Evolutionary conservation across 768 basidiomycete species (phyloP).

Genomic region (Auricularia sp.): DNA sequence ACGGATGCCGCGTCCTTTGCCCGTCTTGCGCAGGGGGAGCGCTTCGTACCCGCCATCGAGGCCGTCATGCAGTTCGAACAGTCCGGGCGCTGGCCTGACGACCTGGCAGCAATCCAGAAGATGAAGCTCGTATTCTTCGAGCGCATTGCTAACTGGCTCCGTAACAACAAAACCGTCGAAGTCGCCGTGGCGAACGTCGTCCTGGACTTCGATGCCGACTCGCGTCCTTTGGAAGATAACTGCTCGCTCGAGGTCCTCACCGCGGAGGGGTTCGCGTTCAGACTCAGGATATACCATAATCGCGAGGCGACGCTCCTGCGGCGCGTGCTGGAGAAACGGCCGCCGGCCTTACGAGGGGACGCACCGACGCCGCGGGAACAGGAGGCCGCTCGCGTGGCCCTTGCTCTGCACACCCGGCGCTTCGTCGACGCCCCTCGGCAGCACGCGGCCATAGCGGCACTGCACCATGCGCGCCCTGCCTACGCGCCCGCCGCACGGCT

Average conservation of each 20-base stretch:
- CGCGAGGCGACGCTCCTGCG: constrained; percentile 74
- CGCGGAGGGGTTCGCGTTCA: constrained; percentile 79
- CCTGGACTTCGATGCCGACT: constrained; percentile 36
- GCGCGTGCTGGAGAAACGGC: constrained; percentile 39
- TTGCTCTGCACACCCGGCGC: constrained; percentile 49
- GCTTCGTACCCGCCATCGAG: constrained; percentile 59
- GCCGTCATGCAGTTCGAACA: constrained; percentile 84
- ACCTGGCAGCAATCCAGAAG: constrained; percentile 83
- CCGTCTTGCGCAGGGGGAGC: constrained; percentile 44
- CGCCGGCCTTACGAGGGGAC: constrained; percentile 9
- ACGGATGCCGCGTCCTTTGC: constrained; percentile 14
- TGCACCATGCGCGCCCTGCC: constrained; percentile 70
- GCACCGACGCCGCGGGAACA: constrained; percentile 33
- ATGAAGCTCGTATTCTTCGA: constrained; percentile 91
- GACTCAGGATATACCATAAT: constrained; percentile 75
- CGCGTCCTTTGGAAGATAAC: constrained; percentile 55
- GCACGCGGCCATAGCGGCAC: constrained; percentile 68
- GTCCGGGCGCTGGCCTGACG: constrained; percentile 90
- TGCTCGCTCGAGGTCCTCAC: constrained; percentile 68
- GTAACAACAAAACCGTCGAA: constrained; percentile 28
- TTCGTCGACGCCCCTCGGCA: constrained; percentile 78
- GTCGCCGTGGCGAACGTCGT: constrained; percentile 52
- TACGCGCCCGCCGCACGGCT: constrained; percentile 80
- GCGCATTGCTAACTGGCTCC: constrained; percentile 57
- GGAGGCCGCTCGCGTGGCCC: constrained; percentile 45